These are phyloP conservation scores for Remersonia thermophila DNA, from an alignment of 2,329 filamentous ascomycete genomes.

Conservation along the genomic window DNA sequence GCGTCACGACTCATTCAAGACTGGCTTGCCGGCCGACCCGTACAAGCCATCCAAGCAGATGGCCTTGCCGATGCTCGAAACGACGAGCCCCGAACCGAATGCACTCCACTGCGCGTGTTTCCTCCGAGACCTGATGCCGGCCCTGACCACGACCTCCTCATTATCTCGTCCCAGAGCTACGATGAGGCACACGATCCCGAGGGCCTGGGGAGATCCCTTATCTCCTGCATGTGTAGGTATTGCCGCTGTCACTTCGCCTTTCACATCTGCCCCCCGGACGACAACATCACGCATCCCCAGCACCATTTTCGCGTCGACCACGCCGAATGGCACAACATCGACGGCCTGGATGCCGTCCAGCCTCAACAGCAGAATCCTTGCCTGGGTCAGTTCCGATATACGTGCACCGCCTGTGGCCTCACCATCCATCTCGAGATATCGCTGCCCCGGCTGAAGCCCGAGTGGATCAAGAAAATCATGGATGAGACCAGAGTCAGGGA, in stretches of 20 bases:
- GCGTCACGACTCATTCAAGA: constrained; percentile 14
- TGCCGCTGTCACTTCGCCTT: constrained; percentile 25
- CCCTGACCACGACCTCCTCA: constrained; percentile 13
- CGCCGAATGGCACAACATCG: constrained; percentile 6
- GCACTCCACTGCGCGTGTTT: constrained; percentile 9
- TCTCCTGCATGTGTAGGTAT: constrained; percentile 21
- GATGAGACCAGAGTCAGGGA: constrained; percentile 32
- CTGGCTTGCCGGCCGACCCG: constrained; percentile 9
- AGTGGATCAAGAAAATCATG: constrained; percentile 31
- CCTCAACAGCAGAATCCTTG: constrained; percentile 28
- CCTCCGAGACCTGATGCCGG: constrained; percentile 1
- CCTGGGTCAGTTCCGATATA: constrained; percentile 25
- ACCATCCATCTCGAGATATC: constrained; percentile 36
- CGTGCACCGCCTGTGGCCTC: constrained; percentile 33
- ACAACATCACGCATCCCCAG: constrained; percentile 6
- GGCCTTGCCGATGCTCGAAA: no score
- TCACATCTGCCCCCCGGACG: constrained; percentile 14
- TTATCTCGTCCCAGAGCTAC: constrained; percentile 12
- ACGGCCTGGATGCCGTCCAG: neutral
- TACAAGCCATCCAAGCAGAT: constrained; percentile 1
- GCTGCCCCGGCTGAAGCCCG: constrained; percentile 32
- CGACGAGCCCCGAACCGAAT: constrained; percentile 3
- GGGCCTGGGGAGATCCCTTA: constrained; percentile 5
- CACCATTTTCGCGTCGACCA: constrained; percentile 18
- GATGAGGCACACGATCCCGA: constrained; percentile 7